Evolutionary conservation across 2,329 filamentous ascomycete genomes (phyloP).

Genomic region (Fusarium luffae): DNA sequence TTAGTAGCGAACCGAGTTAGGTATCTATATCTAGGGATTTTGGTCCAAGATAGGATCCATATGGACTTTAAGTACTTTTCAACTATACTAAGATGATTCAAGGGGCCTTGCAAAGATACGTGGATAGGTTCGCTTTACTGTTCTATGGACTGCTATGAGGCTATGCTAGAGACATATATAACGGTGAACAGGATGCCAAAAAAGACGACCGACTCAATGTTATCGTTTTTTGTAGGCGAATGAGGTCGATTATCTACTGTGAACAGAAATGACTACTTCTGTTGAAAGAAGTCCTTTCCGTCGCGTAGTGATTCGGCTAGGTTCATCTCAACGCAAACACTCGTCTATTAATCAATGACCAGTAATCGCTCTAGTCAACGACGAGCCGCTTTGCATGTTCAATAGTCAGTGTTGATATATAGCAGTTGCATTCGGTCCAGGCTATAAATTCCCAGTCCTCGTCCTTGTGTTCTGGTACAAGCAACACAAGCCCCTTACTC

Average conservation of each 20-base stretch:
- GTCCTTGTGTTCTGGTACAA: background rate
- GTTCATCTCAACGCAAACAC: background rate
- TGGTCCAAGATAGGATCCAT: accelerated
- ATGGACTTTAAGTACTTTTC: background rate
- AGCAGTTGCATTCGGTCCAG: too few relatives aligned
- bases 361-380: background rate
- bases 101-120: background rate
- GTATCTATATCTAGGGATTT: too few relatives aligned
- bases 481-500: background rate
- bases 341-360: background rate
- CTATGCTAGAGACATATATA: background rate
- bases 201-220: background rate
- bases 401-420: background rate
- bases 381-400: accelerated
- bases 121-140: background rate
- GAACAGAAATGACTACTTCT: background rate
- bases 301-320: background rate
- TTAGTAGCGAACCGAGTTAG: too few relatives aligned
- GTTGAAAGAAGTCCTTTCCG: background rate
- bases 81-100: slow-evolving; percentile 23
- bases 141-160: background rate
- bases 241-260: background rate
- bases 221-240: background rate
- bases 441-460: background rate
- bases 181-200: background rate